Conservation (phyloP, 2,329 filamentous ascomycete genomes). For the Diplodia scrobiculata region DNA sequence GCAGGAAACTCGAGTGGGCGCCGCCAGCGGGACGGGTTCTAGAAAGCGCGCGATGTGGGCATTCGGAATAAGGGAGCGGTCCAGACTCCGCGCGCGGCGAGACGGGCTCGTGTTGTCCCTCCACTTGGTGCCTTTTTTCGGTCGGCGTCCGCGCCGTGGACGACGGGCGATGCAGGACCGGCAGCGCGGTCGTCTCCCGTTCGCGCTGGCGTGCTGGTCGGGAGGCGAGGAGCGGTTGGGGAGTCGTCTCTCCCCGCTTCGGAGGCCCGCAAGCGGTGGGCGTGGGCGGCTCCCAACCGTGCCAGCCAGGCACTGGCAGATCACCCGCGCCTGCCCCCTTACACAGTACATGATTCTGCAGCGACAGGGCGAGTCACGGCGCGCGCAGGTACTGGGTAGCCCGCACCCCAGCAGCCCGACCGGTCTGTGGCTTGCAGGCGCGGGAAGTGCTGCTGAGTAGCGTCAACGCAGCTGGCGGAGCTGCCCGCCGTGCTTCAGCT, state of each 20-base stretch:
- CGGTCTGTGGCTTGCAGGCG: slow-evolving; percentile 2
- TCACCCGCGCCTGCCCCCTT: slow-evolving; percentile 23
- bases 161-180: not conserved
- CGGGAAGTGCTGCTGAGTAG: not conserved
- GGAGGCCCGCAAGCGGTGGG: slow-evolving; percentile 5
- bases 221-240: not conserved
- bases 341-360: not conserved
- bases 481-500: not conserved
- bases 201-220: not conserved
- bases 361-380: not conserved
- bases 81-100: not conserved
- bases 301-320: slow-evolving; percentile 17
- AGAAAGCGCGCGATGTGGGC: slow-evolving; percentile 24
- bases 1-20: slow-evolving; percentile 7
- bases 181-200: not conserved
- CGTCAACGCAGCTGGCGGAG: not conserved
- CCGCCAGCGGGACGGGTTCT: slow-evolving; percentile 11
- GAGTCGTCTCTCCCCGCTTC: not conserved
- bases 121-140: not conserved
- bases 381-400: not conserved
- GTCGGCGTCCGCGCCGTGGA: not conserved
- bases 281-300: not conserved
- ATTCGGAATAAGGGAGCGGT: slow-evolving; percentile 4
- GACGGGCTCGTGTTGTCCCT: not conserved
- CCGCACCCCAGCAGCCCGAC: slow-evolving; percentile 5